Base-by-base conservation (phyloP, 345 rosid species). In the Tarenaya hassleriana region DNA sequence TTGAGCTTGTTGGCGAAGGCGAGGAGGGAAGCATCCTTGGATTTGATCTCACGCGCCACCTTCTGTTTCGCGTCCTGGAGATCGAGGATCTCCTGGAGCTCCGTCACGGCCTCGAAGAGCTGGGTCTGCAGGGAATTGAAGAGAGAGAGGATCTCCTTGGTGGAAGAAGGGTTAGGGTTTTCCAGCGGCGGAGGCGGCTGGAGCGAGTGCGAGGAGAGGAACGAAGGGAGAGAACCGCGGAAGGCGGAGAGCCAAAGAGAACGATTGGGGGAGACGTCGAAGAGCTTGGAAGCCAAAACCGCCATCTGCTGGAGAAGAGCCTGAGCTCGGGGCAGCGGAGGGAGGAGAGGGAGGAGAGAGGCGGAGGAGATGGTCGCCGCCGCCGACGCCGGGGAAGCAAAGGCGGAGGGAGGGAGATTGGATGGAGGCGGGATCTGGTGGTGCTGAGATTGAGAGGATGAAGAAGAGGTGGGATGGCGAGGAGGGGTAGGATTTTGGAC, bases 71-170 rank as follows among this genome's bases (percentile, higher is more conserved):
- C 75, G 56, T 91, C 95, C 61, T 91, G 96, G n/a, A 91, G 88
- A 61, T 91, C 95, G 12, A 91, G 84, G 65, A 87, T 87, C 69
- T 91, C 92, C 56, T 84, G 92, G 35, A 91, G 89, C 68, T 91
- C 89, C 1, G 89, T 80, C 6, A 91, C 96, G 7, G 95, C 82
- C 69, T 79, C 96, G 44, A 91, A 91, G 63, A 91, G 86, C 64
- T 91, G 95, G 0, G 94, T 75, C 68, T 91, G 98, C 40, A 87
- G 85, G 16, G 84, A 70, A 16, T 84, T 72, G 52, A 91, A 79
- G 24, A 68, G 68, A 38, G 96, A 50, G 15, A 84, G 67, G 29
- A 75, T 75, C 49, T 90, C 97, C 48, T 83, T 86, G 21, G 78
- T 45, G 24, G 83, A 72, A 1, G 91, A 65, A 8, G 94, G 85